Conservation (phyloP, 2,329 filamentous ascomycete genomes). For the Harringtonia aguacate region DNA sequence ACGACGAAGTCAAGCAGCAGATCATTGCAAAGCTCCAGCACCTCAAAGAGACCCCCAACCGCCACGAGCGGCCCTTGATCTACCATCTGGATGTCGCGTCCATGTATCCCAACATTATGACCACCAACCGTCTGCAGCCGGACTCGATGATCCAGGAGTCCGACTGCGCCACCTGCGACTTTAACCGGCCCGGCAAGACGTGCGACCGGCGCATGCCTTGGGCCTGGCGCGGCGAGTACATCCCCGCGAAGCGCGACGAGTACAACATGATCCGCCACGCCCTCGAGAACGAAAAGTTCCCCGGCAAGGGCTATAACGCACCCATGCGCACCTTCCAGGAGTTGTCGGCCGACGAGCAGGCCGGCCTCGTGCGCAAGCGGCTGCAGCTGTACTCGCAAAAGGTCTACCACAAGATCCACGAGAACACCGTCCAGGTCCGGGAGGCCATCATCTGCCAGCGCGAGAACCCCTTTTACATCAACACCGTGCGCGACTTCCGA, state of each 20-base stretch:
- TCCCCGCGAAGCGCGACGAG: conserved; percentile 91
- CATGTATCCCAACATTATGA: conserved; percentile 99
- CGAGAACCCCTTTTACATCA: conserved; percentile 96
- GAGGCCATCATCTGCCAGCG: conserved; percentile 98
- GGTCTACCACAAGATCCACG: conserved; percentile 98
- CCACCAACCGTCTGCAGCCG: conserved; percentile 90
- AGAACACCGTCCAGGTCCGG: conserved; percentile 80
- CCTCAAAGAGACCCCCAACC: conserved; percentile 73
- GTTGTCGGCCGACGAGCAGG: conserved; percentile 71
- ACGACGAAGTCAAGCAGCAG: conserved; percentile 73
- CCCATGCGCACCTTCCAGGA: conserved; percentile 71
- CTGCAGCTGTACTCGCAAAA: conserved; percentile 93
- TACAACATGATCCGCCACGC: conserved; percentile 98
- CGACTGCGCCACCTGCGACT: conserved; percentile 94
- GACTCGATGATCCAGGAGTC: conserved; percentile 99
- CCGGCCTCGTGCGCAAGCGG: conserved; percentile 69
- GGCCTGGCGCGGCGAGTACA: conserved; percentile 96
- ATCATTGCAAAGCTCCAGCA: conserved; percentile 61
- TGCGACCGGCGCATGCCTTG: conserved; percentile 91
- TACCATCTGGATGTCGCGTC: conserved; percentile 98
- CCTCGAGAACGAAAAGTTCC: conserved; percentile 85
- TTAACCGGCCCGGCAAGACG: conserved; percentile 94
- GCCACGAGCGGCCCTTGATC: conserved; percentile 78
- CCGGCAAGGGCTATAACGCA: conserved; percentile 62
- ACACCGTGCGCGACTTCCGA: conserved; percentile 92